These are phyloP conservation scores for Colletotrichum scovillei DNA, from an alignment of 2,329 filamentous ascomycete species.

Conservation along the genomic window DNA sequence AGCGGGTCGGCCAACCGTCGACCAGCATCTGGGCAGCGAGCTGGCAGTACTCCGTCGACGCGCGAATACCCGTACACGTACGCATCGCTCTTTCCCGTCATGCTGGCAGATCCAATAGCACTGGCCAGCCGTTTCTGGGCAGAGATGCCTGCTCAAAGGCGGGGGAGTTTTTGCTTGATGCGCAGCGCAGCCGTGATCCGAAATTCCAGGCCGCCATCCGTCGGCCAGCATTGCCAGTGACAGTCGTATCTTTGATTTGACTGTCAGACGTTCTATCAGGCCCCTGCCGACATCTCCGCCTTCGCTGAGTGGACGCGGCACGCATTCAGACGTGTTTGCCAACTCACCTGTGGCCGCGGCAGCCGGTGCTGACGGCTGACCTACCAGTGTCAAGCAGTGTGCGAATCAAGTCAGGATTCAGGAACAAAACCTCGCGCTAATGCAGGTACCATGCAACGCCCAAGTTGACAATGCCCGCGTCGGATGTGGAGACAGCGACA, in stretches of 20 bases:
- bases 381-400: slow-evolving; percentile 15
- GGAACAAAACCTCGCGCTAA: slow-evolving; percentile 10
- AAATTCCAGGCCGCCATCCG: slow-evolving; percentile 25
- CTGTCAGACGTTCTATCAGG: slow-evolving; percentile 11
- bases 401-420: slow-evolving; percentile 13
- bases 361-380: slow-evolving; percentile 27
- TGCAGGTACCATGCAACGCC: slow-evolving; percentile 26
- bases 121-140: slow-evolving; percentile 4
- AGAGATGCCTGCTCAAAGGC: background rate
- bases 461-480: slow-evolving; percentile 3
- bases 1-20: slow-evolving; percentile 4
- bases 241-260: slow-evolving; percentile 22
- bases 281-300: slow-evolving; percentile 2
- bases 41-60: slow-evolving; percentile 5
- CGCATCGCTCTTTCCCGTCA: slow-evolving; percentile 13
- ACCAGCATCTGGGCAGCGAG: background rate
- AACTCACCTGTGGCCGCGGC: slow-evolving; percentile 18
- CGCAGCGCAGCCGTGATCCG: slow-evolving; percentile 27
- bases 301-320: slow-evolving; percentile 9
- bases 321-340: background rate
- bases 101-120: background rate
- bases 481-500: slow-evolving; percentile 2
- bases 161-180: slow-evolving; percentile 14
- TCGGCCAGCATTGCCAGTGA: slow-evolving; percentile 1
- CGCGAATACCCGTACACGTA: slow-evolving; percentile 1